These are phyloP conservation scores for Apiospora malaysiana DNA, from an alignment of 2,329 filamentous ascomycete species.

Conservation along the genomic window DNA sequence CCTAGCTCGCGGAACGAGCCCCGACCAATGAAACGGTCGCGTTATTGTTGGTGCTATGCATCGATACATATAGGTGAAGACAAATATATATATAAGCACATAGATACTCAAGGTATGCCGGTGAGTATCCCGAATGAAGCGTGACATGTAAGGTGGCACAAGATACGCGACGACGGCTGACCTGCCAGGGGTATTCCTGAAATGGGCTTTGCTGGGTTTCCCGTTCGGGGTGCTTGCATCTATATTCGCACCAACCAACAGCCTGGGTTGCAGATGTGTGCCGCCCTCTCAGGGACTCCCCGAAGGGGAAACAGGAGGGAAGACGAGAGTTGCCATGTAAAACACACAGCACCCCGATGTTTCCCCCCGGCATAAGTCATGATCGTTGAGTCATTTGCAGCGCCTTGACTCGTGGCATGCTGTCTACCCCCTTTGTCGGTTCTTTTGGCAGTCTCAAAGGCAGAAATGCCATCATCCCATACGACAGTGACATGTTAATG, in stretches of 20 bases:
- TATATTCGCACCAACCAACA: not conserved
- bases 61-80: not conserved
- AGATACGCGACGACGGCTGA: slow-evolving; percentile 1
- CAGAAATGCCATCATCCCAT: not conserved
- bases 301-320: not conserved
- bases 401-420: not conserved
- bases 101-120: not conserved
- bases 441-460: not conserved
- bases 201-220: not conserved
- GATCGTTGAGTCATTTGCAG: not conserved
- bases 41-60: not conserved
- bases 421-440: not conserved
- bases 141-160: not conserved
- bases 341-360: not conserved
- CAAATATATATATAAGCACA: not conserved
- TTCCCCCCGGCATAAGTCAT: not conserved
- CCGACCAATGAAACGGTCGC: not conserved
- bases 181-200: not conserved
- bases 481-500: not conserved
- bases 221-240: not conserved
- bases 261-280: not conserved
- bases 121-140: not conserved
- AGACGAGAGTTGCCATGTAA: not conserved
- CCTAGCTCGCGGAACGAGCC: not conserved
- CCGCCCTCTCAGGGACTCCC: too few species aligned